These are phyloP conservation scores for Celoporthe dispersa DNA, from an alignment of 2,329 filamentous ascomycete species.

Conservation along the genomic window DNA sequence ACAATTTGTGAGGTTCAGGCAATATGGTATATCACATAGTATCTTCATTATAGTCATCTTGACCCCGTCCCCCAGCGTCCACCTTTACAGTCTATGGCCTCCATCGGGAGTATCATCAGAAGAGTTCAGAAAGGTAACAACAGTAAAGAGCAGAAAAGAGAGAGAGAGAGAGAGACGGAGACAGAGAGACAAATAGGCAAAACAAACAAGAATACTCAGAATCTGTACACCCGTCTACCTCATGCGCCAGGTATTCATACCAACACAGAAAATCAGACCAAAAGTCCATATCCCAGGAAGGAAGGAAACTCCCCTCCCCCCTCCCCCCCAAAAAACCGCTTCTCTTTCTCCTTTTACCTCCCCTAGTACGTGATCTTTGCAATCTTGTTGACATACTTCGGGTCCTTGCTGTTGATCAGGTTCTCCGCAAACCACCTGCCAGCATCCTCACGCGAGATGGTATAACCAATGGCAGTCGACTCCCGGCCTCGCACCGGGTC, in stretches of 20 bases:
- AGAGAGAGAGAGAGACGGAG: not conserved
- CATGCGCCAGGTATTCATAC: not conserved
- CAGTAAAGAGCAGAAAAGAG: not conserved
- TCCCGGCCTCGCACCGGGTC: slow-evolving; percentile 40
- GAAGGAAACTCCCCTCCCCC: too few species aligned
- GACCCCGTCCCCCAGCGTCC: not conserved
- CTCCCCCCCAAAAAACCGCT: too few species aligned
- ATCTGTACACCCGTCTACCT: not conserved
- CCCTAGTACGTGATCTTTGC: slow-evolving; percentile 11
- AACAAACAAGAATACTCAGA: not conserved
- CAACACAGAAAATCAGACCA: not conserved
- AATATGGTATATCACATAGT: not conserved
- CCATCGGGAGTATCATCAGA: not conserved
- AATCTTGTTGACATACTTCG: slow-evolving; percentile 18
- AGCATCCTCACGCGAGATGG: slow-evolving; percentile 51
- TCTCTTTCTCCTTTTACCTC: not conserved
- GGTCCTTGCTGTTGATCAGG: slow-evolving; percentile 7
- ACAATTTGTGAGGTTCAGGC: not conserved
- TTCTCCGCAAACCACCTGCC: slow-evolving; percentile 51
- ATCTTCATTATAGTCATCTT: not conserved
- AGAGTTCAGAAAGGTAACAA: not conserved
- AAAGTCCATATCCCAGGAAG: not conserved
- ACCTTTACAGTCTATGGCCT: not conserved
- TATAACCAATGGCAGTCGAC: slow-evolving; percentile 49
- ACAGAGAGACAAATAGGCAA: not conserved